Evolutionary conservation across 2,329 filamentous ascomycete genomes (phyloP), one percentile per base, ranked within the genome.

Genomic region (Trichoderma brevicompactum): DNA sequence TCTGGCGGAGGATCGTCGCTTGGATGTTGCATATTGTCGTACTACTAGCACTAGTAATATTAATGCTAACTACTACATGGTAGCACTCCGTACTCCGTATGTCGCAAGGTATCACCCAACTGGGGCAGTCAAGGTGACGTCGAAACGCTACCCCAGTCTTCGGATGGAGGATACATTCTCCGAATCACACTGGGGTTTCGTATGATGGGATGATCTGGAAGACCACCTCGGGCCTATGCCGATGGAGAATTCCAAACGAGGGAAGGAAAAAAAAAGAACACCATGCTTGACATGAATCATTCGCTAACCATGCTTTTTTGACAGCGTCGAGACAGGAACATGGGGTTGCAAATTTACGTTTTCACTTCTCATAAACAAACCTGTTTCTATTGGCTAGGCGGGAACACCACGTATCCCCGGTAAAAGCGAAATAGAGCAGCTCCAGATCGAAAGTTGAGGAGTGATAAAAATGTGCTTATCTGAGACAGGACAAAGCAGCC

Each of bases 401-500:
- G 40, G 17, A 60, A 28, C 23, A 62, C 28, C 58, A 52, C 38
- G 36, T 41, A 60, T 32, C 58, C 46, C 36, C 23, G 46, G 36
- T n/a, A 62, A 40, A 43, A 43, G 17, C 44, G 48, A 38, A 38
- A 38, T 23, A 36, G 13, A 36, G 53, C 53, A 46, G 10, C 7
- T 44, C 41, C 15, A 46, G 40, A 46, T 58, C 32, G 38, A 43
- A 54, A 46, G 28, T 46, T 28, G 49, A 63, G 49, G 49, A 63
- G 48, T 54, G 49, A 53, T 48, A 44, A 56, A 34, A 40, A 32
- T 23, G 41, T 46, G 44, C 54, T 59, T 49, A 66, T 65, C 61
- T 65, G 65, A 59, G 63, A 60, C 63, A 65, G 13, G 38, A 53
- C 52, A 63, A 63, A 55, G 34, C 53, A 48, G 58, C 52, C 65